These are phyloP conservation scores for Crassisporium funariophilum DNA, from an alignment of 768 basidiomycete species.

Conservation along the genomic window DNA sequence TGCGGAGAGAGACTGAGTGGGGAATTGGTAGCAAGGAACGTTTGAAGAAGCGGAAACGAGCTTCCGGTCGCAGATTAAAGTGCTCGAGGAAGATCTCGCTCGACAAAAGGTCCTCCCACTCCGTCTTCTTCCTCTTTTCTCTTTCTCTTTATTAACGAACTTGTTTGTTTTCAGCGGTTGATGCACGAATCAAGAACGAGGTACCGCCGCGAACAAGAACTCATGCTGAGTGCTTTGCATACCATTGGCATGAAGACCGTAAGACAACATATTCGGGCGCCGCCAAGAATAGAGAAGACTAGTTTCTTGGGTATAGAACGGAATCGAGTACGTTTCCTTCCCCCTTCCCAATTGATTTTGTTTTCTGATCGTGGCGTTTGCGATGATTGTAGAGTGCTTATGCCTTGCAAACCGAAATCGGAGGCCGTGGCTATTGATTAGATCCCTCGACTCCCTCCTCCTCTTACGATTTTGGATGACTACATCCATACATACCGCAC, in stretches of 20 bases:
- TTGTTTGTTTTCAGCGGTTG: slow-evolving; percentile 42
- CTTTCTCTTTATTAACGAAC: slow-evolving; percentile 1
- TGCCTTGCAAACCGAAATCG: slow-evolving; percentile 25
- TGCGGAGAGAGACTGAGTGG: too few species aligned
- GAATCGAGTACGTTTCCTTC: slow-evolving; percentile 39
- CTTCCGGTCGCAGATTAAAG: slow-evolving; percentile 64
- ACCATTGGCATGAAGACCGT: slow-evolving; percentile 63
- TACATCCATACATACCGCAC: too few species aligned
- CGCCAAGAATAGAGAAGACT: slow-evolving; percentile 50
- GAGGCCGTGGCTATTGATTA: slow-evolving; percentile 21
- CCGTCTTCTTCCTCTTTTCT: not conserved
- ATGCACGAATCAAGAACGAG: slow-evolving; percentile 56
- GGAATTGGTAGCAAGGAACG: slow-evolving; percentile 46
- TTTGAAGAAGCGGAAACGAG: slow-evolving; percentile 76
- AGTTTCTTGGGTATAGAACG: slow-evolving; percentile 77
- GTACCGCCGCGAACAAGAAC: slow-evolving; percentile 76
- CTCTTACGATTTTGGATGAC: slow-evolving; percentile 8
- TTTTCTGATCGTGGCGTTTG: too few species aligned
- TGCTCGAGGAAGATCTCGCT: slow-evolving; percentile 64
- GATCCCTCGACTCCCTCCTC: not conserved
- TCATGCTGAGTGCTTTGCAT: slow-evolving; percentile 80
- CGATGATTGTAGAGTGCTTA: slow-evolving; percentile 31
- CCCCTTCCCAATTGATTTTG: not conserved
- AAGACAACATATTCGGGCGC: slow-evolving; percentile 59
- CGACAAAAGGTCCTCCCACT: slow-evolving; percentile 50